A percentile compares a stretch with the other conserved stretches of the same genome.
Conservation (phyloP, 1,284 basidiomycete species). For the Ustilago xerochloae region DNA sequence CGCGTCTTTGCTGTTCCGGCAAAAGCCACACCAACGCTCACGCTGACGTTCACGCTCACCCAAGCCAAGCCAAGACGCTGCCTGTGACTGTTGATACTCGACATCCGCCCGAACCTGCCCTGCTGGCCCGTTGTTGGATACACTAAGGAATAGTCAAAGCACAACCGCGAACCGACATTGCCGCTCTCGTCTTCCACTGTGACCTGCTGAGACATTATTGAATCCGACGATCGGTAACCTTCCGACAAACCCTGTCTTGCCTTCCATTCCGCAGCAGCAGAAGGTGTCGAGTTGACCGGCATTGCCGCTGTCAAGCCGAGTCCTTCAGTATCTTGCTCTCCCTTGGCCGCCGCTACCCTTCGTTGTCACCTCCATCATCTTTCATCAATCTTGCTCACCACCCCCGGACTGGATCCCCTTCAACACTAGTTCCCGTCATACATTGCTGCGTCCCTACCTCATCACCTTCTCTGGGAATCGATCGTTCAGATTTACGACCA, state of each 20-base stretch:
- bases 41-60: too few species aligned
- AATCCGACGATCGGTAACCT: neutral
- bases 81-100: neutral
- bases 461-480: neutral
- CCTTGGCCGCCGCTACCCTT: neutral
- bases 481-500: neutral
- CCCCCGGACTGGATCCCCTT: too few species aligned
- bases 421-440: neutral
- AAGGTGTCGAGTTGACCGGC: neutral
- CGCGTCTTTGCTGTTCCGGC: too few species aligned
- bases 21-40: too few species aligned
- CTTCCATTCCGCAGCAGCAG: neutral
- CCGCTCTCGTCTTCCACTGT: neutral
- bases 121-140: neutral
- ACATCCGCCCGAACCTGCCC: neutral
- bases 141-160: neutral
- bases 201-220: neutral
- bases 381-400: neutral
- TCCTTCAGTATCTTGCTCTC: neutral
- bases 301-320: neutral
- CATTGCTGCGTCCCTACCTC: neutral
- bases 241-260: slow-evolving; percentile 4
- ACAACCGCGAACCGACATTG: neutral
- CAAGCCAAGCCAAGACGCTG: too few species aligned
- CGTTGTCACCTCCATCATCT: neutral